Percentiles rank a stretch among this genome's conserved stretches.
Conservation (phyloP, 306 rosid species). For the Vigna nakashimae region DNA sequence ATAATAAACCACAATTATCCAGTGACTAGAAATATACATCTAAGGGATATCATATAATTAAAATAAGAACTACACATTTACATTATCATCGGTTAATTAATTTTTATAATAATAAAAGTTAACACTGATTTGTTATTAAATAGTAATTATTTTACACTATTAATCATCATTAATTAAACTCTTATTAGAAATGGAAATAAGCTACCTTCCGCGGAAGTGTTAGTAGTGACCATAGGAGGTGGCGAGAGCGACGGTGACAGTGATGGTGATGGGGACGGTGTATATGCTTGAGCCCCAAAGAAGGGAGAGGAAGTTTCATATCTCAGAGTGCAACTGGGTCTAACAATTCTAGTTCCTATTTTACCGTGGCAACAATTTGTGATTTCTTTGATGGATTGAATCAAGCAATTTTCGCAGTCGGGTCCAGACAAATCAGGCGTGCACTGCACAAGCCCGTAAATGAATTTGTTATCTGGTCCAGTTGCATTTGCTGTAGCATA, state of each 20-base stretch:
- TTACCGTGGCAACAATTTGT: constrained; percentile 18
- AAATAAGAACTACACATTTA: too few species aligned
- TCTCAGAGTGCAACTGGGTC: constrained; percentile 47
- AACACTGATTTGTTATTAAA: too few species aligned
- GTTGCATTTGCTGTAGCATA: not conserved
- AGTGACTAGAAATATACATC: too few species aligned
- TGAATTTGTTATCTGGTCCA: not conserved
- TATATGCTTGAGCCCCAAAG: not conserved
- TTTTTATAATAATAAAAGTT: too few species aligned
- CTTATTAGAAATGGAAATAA: not conserved
- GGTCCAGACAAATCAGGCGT: constrained; percentile 39
- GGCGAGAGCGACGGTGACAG: not conserved
- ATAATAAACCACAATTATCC: constrained; percentile 13
- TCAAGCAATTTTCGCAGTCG: constrained; percentile 42
- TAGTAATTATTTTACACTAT: too few species aligned
- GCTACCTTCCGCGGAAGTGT: constrained; percentile 11
- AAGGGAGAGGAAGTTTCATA: not conserved
- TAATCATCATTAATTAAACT: too few species aligned
- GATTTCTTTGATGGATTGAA: not conserved
- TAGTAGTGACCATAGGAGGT: not conserved
- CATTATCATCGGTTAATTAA: too few species aligned
- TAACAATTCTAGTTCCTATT: constrained; percentile 27
- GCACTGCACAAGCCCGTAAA: constrained; percentile 48
- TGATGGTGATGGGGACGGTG: not conserved
- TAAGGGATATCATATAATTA: too few species aligned